These are phyloP conservation scores for Trichoderma gamsii DNA, from an alignment of 495 filamentous ascomycete species.

Conservation along the genomic window DNA sequence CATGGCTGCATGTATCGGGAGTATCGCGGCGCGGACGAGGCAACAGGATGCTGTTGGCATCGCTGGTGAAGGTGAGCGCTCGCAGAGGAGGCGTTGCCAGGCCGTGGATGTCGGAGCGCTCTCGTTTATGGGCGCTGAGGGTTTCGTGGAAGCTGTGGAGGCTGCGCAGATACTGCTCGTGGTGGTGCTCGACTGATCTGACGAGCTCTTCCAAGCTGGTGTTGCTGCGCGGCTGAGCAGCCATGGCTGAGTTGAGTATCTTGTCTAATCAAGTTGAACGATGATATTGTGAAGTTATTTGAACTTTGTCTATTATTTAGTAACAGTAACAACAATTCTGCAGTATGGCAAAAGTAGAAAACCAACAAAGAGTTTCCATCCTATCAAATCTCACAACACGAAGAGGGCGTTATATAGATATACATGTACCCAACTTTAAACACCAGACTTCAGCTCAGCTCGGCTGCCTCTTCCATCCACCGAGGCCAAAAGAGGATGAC, in stretches of 20 bases:
- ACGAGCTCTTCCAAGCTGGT: slow-evolving; percentile 29
- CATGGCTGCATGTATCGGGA: background rate
- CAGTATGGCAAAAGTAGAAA: no score
- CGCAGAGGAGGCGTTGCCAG: slow-evolving; percentile 19
- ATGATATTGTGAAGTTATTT: no score
- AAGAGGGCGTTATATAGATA: background rate
- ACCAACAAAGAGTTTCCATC: no score
- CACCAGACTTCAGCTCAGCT: background rate
- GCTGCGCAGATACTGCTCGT: slow-evolving; percentile 32
- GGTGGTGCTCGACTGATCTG: slow-evolving; percentile 29
- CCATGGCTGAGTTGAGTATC: background rate
- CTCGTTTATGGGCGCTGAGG: background rate
- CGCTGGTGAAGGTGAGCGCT: slow-evolving; percentile 20
- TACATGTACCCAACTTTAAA: background rate
- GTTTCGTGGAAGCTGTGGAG: slow-evolving; percentile 30
- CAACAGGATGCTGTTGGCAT: slow-evolving; percentile 1
- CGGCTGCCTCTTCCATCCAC: slow-evolving; percentile 1
- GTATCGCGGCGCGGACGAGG: background rate
- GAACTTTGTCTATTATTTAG: no score
- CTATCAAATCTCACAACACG: background rate
- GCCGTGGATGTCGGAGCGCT: background rate
- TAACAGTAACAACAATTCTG: no score
- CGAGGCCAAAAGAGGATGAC: slow-evolving; percentile 1
- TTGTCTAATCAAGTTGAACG: background rate
- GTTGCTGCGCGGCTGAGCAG: slow-evolving; percentile 1